Evolutionary conservation across 148 eudicot genomes (phyloP), one percentile per base, ranked within the genome.

Genomic region (Chenopodium quinoa): DNA sequence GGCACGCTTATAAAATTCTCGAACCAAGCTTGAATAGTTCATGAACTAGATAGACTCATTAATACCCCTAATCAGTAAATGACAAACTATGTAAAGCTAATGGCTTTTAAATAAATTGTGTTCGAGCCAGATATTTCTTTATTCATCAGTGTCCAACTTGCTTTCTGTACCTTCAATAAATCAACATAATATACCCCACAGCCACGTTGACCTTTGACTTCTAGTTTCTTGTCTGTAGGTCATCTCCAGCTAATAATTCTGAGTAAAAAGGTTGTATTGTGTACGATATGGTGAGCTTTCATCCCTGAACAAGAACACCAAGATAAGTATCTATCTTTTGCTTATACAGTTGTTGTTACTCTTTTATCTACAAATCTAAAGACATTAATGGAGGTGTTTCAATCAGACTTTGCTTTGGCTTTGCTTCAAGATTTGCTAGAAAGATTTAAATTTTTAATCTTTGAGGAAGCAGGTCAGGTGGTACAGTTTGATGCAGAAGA

Each of bases 351-450:
- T 0, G 0, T 54, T 54, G 16, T 54, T 3, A 54, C 3, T 76
- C 70, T 52, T 52, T 4, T 13, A 37, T 75, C 40, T 5, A 9
- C n/a, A 1, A 2, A 31, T 7, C 1, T 58, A 25, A 11, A 40
- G 13, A 63, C 23, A 10, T 7, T 7, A 1, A 78, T 78, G 80
- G 80, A 78, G 48, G 63, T 19, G 0, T 78, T 78, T 67, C 63
- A 48, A 12, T 78, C 80, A 12, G 73, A 37, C 9, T 67, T 14
- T 17, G 73, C 63, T 5, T 25, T 31, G 74, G 74, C 9, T 78
- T 47, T 67, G 46, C 63, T 78, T 27, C 37, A 67, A 25, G 80
- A 78, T 14, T 48, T 78, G 80, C 73, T 78, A n/a, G 63, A 78
- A 16, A 78, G 62, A 66, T 29, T 78, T 1, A 67, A 31, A 14